A percentile compares a stretch with the other conserved stretches of the same genome.
Conservation (phyloP, 2,329 filamentous ascomycete species). For the Cordyceps pruinosa region DNA sequence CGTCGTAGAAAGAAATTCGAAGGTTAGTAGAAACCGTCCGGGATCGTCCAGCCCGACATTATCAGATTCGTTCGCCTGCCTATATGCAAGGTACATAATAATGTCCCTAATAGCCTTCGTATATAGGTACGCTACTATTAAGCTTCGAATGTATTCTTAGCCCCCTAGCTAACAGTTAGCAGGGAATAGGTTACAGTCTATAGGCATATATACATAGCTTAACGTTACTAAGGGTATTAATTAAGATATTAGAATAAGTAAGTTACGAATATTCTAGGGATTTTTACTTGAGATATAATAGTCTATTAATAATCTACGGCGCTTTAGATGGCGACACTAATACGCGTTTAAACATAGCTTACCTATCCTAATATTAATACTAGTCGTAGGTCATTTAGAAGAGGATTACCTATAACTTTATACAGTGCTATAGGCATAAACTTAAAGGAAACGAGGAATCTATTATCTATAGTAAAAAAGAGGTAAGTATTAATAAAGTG, state of each 20-base stretch:
- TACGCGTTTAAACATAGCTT: background rate
- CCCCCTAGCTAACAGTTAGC: slow-evolving; percentile 5
- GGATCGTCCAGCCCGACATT: background rate
- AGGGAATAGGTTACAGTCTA: background rate
- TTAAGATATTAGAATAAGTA: slow-evolving; percentile 11
- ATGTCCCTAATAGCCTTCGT: background rate
- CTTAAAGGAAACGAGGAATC: slow-evolving; percentile 5
- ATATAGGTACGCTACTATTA: background rate
- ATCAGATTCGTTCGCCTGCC: background rate
- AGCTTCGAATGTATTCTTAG: slow-evolving; percentile 5
- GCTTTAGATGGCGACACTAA: background rate
- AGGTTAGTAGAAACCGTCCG: background rate
- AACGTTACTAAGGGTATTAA: slow-evolving; percentile 4
- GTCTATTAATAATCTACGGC: slow-evolving; percentile 7
- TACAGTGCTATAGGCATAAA: slow-evolving; percentile 12
- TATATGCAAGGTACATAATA: background rate
- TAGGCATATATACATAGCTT: slow-evolving; percentile 10
- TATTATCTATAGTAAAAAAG: background rate
- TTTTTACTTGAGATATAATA: slow-evolving; percentile 10
- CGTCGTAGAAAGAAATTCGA: background rate
- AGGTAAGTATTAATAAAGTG: background rate
- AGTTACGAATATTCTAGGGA: slow-evolving; percentile 8
- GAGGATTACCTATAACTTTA: slow-evolving; percentile 7
- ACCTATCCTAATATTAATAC: slow-evolving; percentile 11
- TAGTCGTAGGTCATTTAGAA: slow-evolving; percentile 8